Percentiles rank a stretch among this genome's conserved stretches.
These are phyloP conservation scores for Phytophthora macrochlamydospora DNA, from an alignment of 352 stramenopile genomes.

Conservation along the genomic window DNA sequence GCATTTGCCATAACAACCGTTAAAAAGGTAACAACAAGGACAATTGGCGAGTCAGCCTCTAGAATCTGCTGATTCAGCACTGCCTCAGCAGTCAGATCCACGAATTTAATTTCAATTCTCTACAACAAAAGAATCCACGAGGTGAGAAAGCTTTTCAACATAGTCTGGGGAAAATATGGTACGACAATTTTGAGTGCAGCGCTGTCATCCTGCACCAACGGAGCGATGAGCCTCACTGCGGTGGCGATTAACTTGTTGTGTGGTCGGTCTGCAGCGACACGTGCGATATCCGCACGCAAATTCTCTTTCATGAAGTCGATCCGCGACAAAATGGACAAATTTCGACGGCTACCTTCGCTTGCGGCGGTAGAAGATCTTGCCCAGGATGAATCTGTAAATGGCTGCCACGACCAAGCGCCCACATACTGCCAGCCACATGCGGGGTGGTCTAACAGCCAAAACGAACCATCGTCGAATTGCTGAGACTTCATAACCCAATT, in stretches of 20 bases:
- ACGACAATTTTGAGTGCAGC: conserved; percentile 4
- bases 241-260: neutral
- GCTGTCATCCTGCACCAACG: conserved; percentile 14
- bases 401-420: neutral
- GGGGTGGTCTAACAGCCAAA: conserved; percentile 33
- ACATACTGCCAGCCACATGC: conserved; percentile 13
- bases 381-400: neutral
- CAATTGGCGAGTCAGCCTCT: conserved; percentile 9
- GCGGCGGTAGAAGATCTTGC: neutral
- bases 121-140: neutral
- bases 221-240: neutral
- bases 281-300: neutral
- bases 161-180: neutral
- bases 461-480: conserved; percentile 32
- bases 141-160: neutral
- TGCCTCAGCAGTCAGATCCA: conserved; percentile 10
- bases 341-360: neutral
- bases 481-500: conserved; percentile 37
- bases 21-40: conserved; percentile 11
- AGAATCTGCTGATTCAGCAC: conserved; percentile 15
- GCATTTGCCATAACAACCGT: conserved; percentile 12
- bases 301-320: neutral
- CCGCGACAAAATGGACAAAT: neutral
- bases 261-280: neutral
- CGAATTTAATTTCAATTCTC: conserved; percentile 21